phyloP scores from a whole-genome alignment of 2,329 filamentous ascomycete genomes.

The Penicillium sp. region DNA sequence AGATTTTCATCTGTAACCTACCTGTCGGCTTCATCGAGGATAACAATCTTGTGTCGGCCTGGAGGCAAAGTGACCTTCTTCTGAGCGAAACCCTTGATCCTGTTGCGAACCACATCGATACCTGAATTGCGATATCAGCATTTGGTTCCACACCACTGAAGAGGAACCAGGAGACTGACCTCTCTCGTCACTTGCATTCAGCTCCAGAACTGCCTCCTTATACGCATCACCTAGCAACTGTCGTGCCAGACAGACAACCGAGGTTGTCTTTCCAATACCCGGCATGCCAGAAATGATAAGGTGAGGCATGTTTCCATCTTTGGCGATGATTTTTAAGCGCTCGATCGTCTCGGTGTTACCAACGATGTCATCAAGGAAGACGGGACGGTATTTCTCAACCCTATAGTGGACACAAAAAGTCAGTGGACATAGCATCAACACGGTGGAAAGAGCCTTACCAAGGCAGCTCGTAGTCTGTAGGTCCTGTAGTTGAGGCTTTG shows the following conservation, averaged over 20 bases:
- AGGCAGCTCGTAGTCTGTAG: conserved; percentile 47
- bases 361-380: conserved; percentile 93
- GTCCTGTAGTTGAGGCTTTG: conserved; percentile 38
- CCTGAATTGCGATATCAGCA: conserved; percentile 46
- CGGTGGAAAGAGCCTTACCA: conserved; percentile 36
- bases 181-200: conserved; percentile 94
- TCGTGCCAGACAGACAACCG: conserved; percentile 83
- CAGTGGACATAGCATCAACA: conserved; percentile 2
- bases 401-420: conserved; percentile 46
- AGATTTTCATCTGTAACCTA: conserved; percentile 18
- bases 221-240: conserved; percentile 89
- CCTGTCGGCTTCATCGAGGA: conserved; percentile 95
- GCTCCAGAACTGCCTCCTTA: conserved; percentile 93
- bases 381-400: conserved; percentile 97
- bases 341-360: conserved; percentile 98
- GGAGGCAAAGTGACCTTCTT: conserved; percentile 94
- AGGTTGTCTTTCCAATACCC: conserved; percentile 97
- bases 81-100: conserved; percentile 97
- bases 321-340: conserved; percentile 94
- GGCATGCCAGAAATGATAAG: conserved; percentile 99
- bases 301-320: conserved; percentile 98
- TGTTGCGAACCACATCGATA: conserved; percentile 93
- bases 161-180: conserved; percentile 43
- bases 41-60: conserved; percentile 91
- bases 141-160: neutral